Evolutionary conservation across 768 basidiomycete genomes (phyloP), one percentile per base, ranked within the genome.

Genomic region (Rhizopogon sp.): DNA sequence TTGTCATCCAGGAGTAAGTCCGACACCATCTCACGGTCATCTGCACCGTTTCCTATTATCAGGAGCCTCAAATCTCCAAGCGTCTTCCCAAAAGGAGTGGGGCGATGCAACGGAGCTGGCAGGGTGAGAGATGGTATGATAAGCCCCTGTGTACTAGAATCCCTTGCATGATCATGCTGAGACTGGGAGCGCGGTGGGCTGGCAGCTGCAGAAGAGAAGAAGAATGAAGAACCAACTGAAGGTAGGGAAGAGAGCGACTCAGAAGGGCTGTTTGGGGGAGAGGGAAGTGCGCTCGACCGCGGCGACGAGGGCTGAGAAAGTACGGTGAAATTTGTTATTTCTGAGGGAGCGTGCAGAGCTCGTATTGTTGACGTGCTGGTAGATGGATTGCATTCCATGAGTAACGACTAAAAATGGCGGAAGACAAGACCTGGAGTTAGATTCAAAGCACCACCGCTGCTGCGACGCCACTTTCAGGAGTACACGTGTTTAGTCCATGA

Each of bases 171-270:
- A 53, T 78, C 76, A 3, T 72, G 71, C 17, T 74, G 76, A 20
- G 74, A 67, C 33, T 77, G 76, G 0, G 74, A 70, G 46, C 80
- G 83, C 0, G 79, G 82, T 2, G 83, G 87, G 58, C 84, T 86
- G 1, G 81, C 81, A 11, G 84, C 84, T 0, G 80, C 83, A 9
- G 87, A 88, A 33, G 85, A 87, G 72, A 87, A 88, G 72, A 89
- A 87, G 76, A 88, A 88, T 1, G 85, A 86, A 1, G 85, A 87
- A 16, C 83, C 79, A 11, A 87, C 81, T 1, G 85, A 87, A 1
- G 87, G 87, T 3, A 88, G 73, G 5, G 87, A 88, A 1, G 87
- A 88, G 40, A 83, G 71, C 1, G 84, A 85, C 49, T 76, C 82
- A 8, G 80, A 75, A 41, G 80, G 87, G 62, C 85, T 87, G 62